phyloP scores from a whole-genome alignment of 768 basidiomycete species.

The Kondoa malvinella region DNA sequence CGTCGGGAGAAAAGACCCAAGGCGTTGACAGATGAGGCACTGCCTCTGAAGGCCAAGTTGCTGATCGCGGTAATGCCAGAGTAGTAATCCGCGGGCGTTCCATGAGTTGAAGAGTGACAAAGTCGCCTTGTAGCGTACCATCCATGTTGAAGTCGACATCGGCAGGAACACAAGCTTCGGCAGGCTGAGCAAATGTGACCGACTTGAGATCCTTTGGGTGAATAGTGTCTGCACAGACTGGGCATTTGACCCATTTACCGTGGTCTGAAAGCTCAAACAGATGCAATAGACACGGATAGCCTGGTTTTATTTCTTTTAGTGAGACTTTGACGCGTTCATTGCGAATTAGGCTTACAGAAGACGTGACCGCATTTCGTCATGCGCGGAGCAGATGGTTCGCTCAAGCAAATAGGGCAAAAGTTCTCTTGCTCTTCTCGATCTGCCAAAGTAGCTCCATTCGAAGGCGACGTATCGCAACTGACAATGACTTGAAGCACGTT shows the following conservation, averaged over 20 bases:
- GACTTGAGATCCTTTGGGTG: constrained; percentile 76
- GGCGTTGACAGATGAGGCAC: constrained; percentile 82
- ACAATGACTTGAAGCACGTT: constrained; percentile 90
- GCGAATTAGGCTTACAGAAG: constrained; percentile 46
- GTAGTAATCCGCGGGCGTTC: constrained; percentile 89
- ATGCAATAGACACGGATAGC: constrained; percentile 22
- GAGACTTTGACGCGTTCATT: background rate
- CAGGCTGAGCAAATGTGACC: constrained; percentile 65
- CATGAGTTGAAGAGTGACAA: constrained; percentile 67
- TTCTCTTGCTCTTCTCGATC: constrained; percentile 47
- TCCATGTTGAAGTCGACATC: background rate
- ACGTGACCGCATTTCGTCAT: constrained; percentile 91
- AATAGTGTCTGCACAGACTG: constrained; percentile 88
- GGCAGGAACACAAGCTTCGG: constrained; percentile 20
- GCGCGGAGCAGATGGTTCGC: constrained; percentile 68
- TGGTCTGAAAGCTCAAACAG: constrained; percentile 26
- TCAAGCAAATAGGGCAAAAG: constrained; percentile 88
- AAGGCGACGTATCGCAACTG: background rate
- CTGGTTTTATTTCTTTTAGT: background rate
- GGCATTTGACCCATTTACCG: constrained; percentile 72
- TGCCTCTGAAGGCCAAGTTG: constrained; percentile 85
- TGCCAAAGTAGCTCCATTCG: constrained; percentile 9
- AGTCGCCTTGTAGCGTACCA: constrained; percentile 19
- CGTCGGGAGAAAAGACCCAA: constrained; percentile 88
- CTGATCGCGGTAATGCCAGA: constrained; percentile 74